Evolutionary conservation across 1,139 yeast species (phyloP), one percentile per base, ranked within the genome.

Genomic region (Scheffersomyces stambukii): DNA sequence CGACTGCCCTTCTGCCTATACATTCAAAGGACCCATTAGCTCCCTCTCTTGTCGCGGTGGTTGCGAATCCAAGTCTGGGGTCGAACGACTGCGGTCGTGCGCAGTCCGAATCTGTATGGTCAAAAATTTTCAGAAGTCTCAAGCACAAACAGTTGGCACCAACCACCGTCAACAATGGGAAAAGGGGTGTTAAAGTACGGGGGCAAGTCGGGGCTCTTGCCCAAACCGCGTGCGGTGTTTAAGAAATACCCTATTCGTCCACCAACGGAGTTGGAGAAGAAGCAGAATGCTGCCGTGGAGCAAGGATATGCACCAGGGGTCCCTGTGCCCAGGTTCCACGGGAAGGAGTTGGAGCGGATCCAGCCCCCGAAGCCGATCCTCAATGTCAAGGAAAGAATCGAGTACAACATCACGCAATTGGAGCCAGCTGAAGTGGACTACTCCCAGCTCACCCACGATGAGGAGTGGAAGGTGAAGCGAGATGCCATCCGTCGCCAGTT

Each of bases 131-230:
- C n/a, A n/a, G n/a, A n/a, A n/a, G n/a, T n/a, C n/a, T n/a, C n/a
- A n/a, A n/a, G n/a, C n/a, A n/a, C n/a, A n/a, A n/a, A n/a, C n/a
- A n/a, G n/a, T n/a, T n/a, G n/a, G n/a, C n/a, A n/a, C n/a, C 3
- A 14, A 10, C 14, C 8, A 16, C 5, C 15, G 19, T 5, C 8
- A 8, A 14, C 21, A 19, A 70, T 71, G 77, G 72, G 76, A 34
- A 75, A 71, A 45, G 67, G 76, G 33, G 61, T 65, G 15, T 49
- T 71, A 25, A 72, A 65, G 43, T 66, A 58, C 45, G 77, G 77
- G 19, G 77, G 77, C n/a, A 82, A 82, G 59, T 81, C 93, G 31
- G 96, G 96, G 51, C 65, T 84, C 28, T 69, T 88, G 42, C 96
- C 96, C 29, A 69, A 64, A 35, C 78, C 83, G 9, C 78, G 95